phyloP scores from a whole-genome alignment of 1,284 basidiomycete genomes.

The Ganoderma resinaceum region DNA sequence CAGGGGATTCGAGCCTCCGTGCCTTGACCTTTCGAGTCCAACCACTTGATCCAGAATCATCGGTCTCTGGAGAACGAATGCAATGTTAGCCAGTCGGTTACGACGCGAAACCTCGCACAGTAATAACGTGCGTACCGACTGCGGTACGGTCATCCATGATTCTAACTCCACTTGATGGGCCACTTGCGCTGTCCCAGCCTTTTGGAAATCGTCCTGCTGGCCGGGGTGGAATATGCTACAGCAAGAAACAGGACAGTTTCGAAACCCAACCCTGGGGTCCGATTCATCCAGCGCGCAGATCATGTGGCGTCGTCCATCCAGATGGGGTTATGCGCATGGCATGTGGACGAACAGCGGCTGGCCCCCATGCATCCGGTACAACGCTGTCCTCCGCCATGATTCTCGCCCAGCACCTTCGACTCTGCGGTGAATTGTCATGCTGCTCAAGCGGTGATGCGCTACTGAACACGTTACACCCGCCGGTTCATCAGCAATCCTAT shows the following conservation, averaged over 20 bases:
- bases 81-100: too few species aligned
- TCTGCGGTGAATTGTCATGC: background rate
- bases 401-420: background rate
- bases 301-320: background rate
- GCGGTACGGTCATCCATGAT: too few species aligned
- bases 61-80: background rate
- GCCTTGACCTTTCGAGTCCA: background rate
- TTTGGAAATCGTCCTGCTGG: constrained; percentile 1
- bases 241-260: background rate
- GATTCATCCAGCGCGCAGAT: background rate
- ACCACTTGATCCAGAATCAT: too few species aligned
- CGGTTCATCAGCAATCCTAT: background rate
- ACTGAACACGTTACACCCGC: background rate
- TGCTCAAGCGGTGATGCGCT: background rate
- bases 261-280: background rate
- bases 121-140: too few species aligned
- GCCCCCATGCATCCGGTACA: background rate
- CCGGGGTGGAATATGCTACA: background rate
- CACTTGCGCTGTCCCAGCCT: constrained; percentile 16
- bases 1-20: background rate
- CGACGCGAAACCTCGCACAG: too few species aligned
- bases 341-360: background rate
- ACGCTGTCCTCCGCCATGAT: background rate
- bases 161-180: constrained; percentile 3
- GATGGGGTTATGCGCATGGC: constrained; percentile 6